Conservation (phyloP, 257 asterid genomes). For the Knoxia roxburghii region DNA sequence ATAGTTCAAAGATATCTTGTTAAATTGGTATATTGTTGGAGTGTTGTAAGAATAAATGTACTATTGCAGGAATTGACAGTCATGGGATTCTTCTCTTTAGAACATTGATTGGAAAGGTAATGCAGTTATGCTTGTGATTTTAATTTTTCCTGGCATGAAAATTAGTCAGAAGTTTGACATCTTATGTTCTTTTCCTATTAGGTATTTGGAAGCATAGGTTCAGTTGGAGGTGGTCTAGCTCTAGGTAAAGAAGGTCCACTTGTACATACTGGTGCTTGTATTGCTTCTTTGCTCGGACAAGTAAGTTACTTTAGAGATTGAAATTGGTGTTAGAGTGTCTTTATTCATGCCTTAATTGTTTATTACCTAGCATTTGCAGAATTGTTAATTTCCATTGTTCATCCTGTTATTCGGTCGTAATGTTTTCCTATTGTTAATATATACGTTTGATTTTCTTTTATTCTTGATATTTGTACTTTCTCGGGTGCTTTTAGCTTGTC, state of each 20-base stretch:
- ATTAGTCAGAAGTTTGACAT: not conserved
- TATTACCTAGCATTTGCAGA: not conserved
- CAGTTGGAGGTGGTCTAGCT: conserved; percentile 98
- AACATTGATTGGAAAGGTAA: conserved; percentile 95
- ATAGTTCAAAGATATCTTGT: not conserved
- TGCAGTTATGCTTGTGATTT: conserved; percentile 18
- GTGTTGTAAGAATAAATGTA: conserved; percentile 17
- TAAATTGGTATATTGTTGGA: conserved; percentile 2
- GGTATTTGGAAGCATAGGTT: conserved; percentile 99
- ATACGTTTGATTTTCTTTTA: not conserved
- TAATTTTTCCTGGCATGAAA: conserved; percentile 11
- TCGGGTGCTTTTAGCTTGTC: not conserved
- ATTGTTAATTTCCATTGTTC: not conserved
- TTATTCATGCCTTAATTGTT: not conserved
- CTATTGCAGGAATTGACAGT: conserved; percentile 79
- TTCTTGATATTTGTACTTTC: not conserved
- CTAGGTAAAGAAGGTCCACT: conserved; percentile 99
- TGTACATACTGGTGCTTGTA: conserved; percentile 97
- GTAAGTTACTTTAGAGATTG: conserved; percentile 40
- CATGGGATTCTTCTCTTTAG: conserved; percentile 93
- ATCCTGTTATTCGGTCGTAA: not conserved
- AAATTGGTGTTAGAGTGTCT: not conserved
- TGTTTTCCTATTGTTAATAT: not conserved
- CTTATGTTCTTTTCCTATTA: conserved; percentile 21
- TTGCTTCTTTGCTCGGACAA: conserved; percentile 98